Evolutionary conservation across 139 green algal species (phyloP).

Genomic region (Chlamydomonas applanata): DNA sequence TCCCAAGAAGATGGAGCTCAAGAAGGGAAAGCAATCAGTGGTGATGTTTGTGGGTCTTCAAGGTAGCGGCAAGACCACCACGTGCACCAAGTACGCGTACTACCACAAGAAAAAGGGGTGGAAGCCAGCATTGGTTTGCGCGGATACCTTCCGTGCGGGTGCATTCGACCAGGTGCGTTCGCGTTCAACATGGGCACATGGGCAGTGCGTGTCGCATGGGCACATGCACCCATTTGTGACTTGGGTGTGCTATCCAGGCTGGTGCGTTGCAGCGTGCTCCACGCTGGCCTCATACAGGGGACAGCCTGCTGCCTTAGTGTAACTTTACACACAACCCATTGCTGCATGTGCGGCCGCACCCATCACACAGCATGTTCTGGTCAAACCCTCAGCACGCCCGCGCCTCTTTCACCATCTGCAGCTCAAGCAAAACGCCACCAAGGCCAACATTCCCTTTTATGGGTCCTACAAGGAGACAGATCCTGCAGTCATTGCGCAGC

Average conservation of each 20-base stretch:
- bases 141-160: slow-evolving; percentile 96
- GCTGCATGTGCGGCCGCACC: background rate
- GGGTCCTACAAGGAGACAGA: slow-evolving; percentile 94
- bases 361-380: background rate
- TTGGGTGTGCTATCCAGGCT: background rate
- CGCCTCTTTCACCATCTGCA: slow-evolving; percentile 68
- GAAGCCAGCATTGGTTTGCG: slow-evolving; percentile 95
- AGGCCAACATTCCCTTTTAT: slow-evolving; percentile 89
- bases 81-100: slow-evolving; percentile 96
- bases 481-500: slow-evolving; percentile 86
- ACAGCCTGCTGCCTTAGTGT: background rate
- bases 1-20: slow-evolving; percentile 64
- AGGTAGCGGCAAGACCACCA: slow-evolving; percentile 97
- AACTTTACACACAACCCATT: background rate
- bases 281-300: background rate
- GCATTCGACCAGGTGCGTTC: slow-evolving; percentile 89
- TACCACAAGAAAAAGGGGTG: slow-evolving; percentile 96
- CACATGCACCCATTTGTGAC: background rate
- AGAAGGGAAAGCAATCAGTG: slow-evolving; percentile 82
- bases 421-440: slow-evolving; percentile 99
- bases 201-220: background rate
- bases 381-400: background rate
- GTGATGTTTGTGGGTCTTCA: slow-evolving; percentile 97
- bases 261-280: background rate
- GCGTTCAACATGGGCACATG: background rate